Conservation (phyloP, 169 alveolate genomes). For the Babesia caballi region DNA sequence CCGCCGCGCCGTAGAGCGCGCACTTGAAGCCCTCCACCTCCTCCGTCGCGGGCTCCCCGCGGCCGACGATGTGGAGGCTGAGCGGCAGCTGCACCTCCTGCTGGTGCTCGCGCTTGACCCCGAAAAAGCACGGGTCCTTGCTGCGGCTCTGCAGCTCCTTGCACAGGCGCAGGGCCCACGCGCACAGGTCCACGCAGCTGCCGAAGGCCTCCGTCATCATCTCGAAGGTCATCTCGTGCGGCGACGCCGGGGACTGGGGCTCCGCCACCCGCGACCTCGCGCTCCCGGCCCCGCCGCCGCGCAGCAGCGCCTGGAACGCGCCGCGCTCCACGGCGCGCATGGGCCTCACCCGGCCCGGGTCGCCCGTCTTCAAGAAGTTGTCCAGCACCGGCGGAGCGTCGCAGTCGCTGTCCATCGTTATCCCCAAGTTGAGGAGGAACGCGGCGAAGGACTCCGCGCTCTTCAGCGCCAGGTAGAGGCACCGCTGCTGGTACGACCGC, state of each 20-base stretch:
- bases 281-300: background rate
- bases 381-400: constrained; percentile 16
- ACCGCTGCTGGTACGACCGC: constrained; percentile 15
- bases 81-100: background rate
- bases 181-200: constrained; percentile 14
- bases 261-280: background rate
- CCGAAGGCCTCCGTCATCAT: constrained; percentile 1
- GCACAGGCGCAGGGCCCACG: constrained; percentile 23
- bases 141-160: constrained; percentile 19
- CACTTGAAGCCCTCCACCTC: background rate
- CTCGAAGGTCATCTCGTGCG: constrained; percentile 16
- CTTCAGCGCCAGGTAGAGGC: constrained; percentile 21
- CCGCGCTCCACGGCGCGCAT: constrained; percentile 15
- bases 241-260: background rate
- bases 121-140: constrained; percentile 1
- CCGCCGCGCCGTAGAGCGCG: background rate
- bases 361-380: constrained; percentile 10
- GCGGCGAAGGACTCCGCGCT: constrained; percentile 13
- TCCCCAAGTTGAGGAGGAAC: constrained; percentile 1
- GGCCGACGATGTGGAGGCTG: background rate
- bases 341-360: background rate
- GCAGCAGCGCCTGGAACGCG: background rate
- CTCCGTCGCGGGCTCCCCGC: background rate
- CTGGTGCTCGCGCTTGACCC: background rate
- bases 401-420: background rate